Evolutionary conservation across 2,329 filamentous ascomycete species (phyloP).

Genomic region (Cadophora sp.): DNA sequence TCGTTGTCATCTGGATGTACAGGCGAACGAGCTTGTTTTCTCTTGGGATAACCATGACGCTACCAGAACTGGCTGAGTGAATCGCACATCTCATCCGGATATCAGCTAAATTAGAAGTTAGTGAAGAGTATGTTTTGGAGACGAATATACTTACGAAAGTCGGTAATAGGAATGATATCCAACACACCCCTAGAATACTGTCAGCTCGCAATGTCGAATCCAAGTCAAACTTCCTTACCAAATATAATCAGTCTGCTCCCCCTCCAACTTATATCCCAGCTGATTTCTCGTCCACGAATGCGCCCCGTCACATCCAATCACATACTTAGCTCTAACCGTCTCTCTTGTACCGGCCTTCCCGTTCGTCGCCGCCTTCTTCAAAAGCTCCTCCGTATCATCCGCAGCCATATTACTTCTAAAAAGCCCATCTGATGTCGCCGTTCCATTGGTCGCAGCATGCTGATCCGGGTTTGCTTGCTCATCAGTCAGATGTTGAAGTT

Average conservation of each 20-base stretch:
- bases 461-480: slow-evolving; percentile 62
- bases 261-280: slow-evolving; percentile 62
- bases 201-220: slow-evolving; percentile 43
- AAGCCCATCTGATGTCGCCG: slow-evolving; percentile 55
- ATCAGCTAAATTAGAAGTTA: slow-evolving; percentile 61
- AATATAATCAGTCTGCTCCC: slow-evolving; percentile 62
- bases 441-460: slow-evolving; percentile 40
- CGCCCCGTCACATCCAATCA: slow-evolving; percentile 67
- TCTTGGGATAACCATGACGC: slow-evolving; percentile 66
- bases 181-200: slow-evolving; percentile 51
- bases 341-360: slow-evolving; percentile 57
- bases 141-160: slow-evolving; percentile 50
- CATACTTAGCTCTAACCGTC: slow-evolving; percentile 63
- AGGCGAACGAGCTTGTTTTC: slow-evolving; percentile 63
- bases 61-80: slow-evolving; percentile 58
- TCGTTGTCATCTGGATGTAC: slow-evolving; percentile 65
- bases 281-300: slow-evolving; percentile 58
- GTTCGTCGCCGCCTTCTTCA: slow-evolving; percentile 43
- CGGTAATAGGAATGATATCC: slow-evolving; percentile 48
- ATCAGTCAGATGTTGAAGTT: slow-evolving; percentile 61
- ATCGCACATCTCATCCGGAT: slow-evolving; percentile 64
- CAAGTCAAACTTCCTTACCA: slow-evolving; percentile 54
- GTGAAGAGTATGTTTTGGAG: background rate
- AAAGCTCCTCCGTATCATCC: slow-evolving; percentile 62
- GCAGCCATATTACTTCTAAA: slow-evolving; percentile 64